A percentile compares a stretch with the other conserved stretches of the same genome.
Evolutionary conservation across 2,329 filamentous ascomycete species (phyloP).

Genomic region (Colletotrichum sp.): DNA sequence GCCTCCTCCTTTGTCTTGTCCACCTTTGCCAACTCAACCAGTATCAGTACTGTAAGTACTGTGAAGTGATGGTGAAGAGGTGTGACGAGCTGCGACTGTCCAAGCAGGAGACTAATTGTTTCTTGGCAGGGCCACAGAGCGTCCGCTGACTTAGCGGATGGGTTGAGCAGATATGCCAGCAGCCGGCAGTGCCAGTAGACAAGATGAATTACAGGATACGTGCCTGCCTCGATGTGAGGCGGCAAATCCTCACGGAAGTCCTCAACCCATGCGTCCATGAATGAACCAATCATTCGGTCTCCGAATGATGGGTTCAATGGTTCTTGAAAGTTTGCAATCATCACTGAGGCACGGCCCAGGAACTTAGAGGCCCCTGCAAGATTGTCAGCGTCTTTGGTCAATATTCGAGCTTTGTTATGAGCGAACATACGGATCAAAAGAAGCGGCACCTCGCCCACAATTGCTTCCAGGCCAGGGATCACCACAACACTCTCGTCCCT

Average conservation of each 20-base stretch:
- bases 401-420: background rate
- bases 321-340: constrained; percentile 34
- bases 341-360: constrained; percentile 46
- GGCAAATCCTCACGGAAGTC: constrained; percentile 71
- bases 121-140: constrained; percentile 66
- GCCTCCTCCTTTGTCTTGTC: constrained; percentile 64
- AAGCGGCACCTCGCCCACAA: constrained; percentile 69
- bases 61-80: constrained; percentile 73
- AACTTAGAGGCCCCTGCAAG: constrained; percentile 60
- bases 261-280: constrained; percentile 65
- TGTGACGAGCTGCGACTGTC: constrained; percentile 58
- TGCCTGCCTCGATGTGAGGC: constrained; percentile 54
- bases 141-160: constrained; percentile 59
- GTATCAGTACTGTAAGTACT: constrained; percentile 62
- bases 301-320: constrained; percentile 1
- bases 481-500: constrained; percentile 66
- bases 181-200: constrained; percentile 75
- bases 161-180: constrained; percentile 65
- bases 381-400: background rate
- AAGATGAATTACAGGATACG: constrained; percentile 65
- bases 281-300: constrained; percentile 45
- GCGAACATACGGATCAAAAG: constrained; percentile 66
- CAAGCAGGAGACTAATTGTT: constrained; percentile 62
- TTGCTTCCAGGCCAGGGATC: constrained; percentile 60
- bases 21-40: constrained; percentile 63